Conservation (phyloP, 2,329 filamentous ascomycete species). For the Trichoderma simmonsii region DNA sequence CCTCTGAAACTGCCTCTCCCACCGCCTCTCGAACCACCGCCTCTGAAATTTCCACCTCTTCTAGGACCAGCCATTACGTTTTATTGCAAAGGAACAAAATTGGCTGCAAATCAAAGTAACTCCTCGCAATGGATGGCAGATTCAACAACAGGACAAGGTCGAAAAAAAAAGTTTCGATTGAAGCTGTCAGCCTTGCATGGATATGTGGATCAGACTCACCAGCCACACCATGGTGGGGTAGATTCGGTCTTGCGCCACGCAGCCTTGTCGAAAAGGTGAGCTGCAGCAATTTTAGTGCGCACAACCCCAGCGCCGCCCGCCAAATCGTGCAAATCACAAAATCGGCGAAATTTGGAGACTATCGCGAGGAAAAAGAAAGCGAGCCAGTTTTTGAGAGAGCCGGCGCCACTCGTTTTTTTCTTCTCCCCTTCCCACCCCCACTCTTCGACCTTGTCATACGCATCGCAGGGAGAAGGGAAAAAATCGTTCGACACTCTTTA, state of each 20-base stretch:
- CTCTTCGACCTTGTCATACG: constrained; percentile 9
- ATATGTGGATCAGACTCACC: constrained; percentile 24
- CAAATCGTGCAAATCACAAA: constrained; percentile 44
- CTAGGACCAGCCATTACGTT: constrained; percentile 36
- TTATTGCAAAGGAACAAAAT: not conserved
- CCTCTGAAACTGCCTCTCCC: constrained; percentile 28
- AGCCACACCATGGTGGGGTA: constrained; percentile 36
- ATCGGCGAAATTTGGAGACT: constrained; percentile 39
- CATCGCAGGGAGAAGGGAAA: not conserved
- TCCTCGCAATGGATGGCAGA: not conserved
- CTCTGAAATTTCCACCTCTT: constrained; percentile 34
- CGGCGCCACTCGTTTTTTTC: constrained; percentile 26
- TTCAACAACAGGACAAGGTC: not conserved
- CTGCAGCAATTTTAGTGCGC: constrained; percentile 51
- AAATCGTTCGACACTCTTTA: constrained; percentile 4
- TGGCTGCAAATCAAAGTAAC: constrained; percentile 18
- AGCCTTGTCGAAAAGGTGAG: constrained; percentile 34
- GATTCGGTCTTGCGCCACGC: constrained; percentile 31
- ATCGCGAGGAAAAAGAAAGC: constrained; percentile 30
- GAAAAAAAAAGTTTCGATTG: constrained; percentile 33
- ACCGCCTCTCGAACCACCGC: constrained; percentile 32
- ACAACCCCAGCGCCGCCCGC: constrained; percentile 47
- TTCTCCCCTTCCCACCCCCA: constrained; percentile 19
- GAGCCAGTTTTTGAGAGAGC: constrained; percentile 22
- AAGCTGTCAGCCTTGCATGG: constrained; percentile 36